These are phyloP conservation scores for Maudiozyma bulderi DNA, from an alignment of 805 yeast genomes.

Conservation along the genomic window DNA sequence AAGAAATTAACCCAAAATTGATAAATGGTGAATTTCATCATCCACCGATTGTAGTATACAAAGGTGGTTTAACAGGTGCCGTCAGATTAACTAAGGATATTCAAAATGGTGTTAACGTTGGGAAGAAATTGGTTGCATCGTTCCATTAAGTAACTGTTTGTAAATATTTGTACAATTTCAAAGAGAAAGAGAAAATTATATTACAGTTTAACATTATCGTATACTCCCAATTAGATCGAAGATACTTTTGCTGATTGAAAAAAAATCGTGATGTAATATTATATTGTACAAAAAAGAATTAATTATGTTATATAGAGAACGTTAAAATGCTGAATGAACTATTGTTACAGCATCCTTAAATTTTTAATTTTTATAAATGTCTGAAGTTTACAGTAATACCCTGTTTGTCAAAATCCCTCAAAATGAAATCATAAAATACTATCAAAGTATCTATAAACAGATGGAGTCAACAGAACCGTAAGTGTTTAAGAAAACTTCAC, in stretches of 20 bases:
- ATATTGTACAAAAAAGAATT: not conserved
- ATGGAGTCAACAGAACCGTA: constrained; percentile 1
- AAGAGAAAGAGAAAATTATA: too few species aligned
- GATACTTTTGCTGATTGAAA: not conserved
- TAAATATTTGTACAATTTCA: too few species aligned
- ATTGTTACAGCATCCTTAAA: not conserved
- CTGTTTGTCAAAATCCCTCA: too few species aligned
- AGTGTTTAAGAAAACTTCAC: constrained; percentile 2
- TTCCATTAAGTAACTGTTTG: constrained; percentile 1
- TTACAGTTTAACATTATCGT: too few species aligned
- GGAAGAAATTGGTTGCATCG: constrained; percentile 22
- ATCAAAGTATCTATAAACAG: not conserved
- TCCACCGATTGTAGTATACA: constrained; percentile 23
- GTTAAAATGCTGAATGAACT: not conserved
- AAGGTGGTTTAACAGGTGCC: constrained; percentile 21
- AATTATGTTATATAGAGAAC: not conserved
- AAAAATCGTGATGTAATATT: not conserved
- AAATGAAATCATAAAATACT: not conserved
- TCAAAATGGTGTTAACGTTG: constrained; percentile 18
- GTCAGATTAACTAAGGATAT: constrained; percentile 17
- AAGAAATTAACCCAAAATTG: constrained; percentile 10
- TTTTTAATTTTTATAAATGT: too few species aligned
- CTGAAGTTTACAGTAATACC: too few species aligned
- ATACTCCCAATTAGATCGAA: not conserved
- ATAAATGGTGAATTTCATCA: constrained; percentile 21